Evolutionary conservation across 768 basidiomycete species (phyloP).

Genomic region (Thelephora aurantiotincta): DNA sequence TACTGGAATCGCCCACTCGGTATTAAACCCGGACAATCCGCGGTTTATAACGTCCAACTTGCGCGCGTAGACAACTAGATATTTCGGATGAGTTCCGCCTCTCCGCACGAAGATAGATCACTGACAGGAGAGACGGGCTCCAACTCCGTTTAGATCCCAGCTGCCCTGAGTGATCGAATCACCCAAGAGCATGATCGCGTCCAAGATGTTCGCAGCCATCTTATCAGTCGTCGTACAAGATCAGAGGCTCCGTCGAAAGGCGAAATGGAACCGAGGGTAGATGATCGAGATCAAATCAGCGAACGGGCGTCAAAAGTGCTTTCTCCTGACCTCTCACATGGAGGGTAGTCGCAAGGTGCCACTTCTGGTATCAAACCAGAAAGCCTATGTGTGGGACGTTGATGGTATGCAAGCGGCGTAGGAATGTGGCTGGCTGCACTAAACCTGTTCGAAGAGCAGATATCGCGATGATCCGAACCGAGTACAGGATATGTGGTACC

Average conservation of each 20-base stretch:
- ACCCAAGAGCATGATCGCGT: conserved; percentile 63
- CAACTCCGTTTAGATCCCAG: conserved; percentile 50
- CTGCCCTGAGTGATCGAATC: conserved; percentile 69
- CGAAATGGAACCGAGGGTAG: no score
- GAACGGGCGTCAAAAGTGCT: no score
- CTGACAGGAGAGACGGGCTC: conserved; percentile 53
- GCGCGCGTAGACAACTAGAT: conserved; percentile 57
- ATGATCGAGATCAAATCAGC: no score
- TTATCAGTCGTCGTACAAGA: no score
- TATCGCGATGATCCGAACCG: conserved; percentile 62
- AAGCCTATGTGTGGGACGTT: conserved; percentile 81
- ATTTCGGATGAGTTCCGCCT: conserved; percentile 1
- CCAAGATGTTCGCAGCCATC: conserved; percentile 48
- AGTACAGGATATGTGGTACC: conserved; percentile 75
- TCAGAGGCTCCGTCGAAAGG: no score
- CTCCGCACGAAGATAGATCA: conserved; percentile 5
- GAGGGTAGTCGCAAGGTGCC: conserved; percentile 21
- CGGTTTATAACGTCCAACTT: conserved; percentile 82
- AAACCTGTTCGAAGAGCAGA: conserved; percentile 31
- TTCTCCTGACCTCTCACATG: no score
- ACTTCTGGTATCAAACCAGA: conserved; percentile 64
- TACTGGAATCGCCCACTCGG: conserved; percentile 72
- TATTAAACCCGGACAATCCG: conserved; percentile 76
- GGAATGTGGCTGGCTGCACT: not conserved
- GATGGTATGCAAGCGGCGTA: conserved; percentile 34